phyloP scores from a whole-genome alignment of 208 protist genomes.

The Porcisia deanei region DNA sequence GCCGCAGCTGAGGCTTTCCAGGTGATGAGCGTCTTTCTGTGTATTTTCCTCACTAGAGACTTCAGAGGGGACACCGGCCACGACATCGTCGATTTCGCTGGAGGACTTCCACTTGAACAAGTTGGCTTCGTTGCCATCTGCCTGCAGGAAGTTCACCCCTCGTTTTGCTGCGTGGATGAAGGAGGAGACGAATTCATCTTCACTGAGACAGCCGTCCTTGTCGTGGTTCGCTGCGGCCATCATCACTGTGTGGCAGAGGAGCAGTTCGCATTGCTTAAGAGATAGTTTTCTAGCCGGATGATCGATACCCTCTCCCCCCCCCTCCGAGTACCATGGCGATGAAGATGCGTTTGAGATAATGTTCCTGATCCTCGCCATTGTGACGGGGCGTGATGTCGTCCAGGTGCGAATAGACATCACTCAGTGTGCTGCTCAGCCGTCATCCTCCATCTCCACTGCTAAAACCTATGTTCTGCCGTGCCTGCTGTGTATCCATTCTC shows the following conservation, averaged over 20 bases:
- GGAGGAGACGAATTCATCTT: conserved; percentile 43
- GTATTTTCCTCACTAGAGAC: conserved; percentile 2
- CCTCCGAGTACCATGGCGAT: conserved; percentile 7
- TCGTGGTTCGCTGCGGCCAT: conserved; percentile 30
- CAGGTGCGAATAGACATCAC: conserved; percentile 34
- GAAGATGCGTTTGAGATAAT: conserved; percentile 31
- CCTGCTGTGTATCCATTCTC: background rate
- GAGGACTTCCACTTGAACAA: background rate
- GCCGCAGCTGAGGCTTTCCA: background rate
- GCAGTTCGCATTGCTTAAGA: conserved; percentile 12
- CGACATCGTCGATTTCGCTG: conserved; percentile 5
- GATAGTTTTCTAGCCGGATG: background rate
- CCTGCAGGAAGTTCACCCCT: conserved; percentile 27
- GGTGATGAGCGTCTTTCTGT: background rate
- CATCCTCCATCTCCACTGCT: conserved; percentile 31
- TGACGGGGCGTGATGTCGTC: conserved; percentile 16
- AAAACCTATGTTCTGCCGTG: conserved; percentile 3
- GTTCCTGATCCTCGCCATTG: conserved; percentile 8
- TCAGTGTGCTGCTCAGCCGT: conserved; percentile 38
- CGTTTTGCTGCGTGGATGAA: conserved; percentile 29
- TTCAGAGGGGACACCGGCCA: background rate
- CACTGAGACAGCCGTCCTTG: conserved; percentile 38
- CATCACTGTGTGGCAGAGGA: conserved; percentile 21
- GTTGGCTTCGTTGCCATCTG: conserved; percentile 23
- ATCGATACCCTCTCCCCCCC: conserved; percentile 3